Evolutionary conservation across 352 stramenopile genomes (phyloP).

Genomic region (Elongisporangium anandrum): DNA sequence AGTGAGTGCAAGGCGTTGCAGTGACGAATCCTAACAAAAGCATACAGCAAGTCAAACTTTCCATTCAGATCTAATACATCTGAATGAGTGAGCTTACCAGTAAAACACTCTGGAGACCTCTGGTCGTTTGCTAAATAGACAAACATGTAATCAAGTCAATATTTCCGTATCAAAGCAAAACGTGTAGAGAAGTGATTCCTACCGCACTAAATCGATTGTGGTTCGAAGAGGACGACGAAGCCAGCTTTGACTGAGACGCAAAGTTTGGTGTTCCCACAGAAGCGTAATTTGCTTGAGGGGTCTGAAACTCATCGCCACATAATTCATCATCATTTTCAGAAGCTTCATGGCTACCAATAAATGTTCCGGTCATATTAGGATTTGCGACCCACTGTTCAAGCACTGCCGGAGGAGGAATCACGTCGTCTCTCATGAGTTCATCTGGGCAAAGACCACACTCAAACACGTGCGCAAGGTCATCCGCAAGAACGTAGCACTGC

Average conservation of each 20-base stretch:
- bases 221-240: background rate
- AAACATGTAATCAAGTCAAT: background rate
- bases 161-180: background rate
- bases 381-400: slow-evolving; percentile 37
- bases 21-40: slow-evolving; percentile 45
- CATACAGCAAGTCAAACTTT: background rate
- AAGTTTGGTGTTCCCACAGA: slow-evolving; percentile 41
- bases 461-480: slow-evolving; percentile 69
- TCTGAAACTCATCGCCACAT: slow-evolving; percentile 32
- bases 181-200: too few relatives aligned
- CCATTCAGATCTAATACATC: too few relatives aligned
- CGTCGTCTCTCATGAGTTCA: slow-evolving; percentile 36
- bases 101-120: background rate
- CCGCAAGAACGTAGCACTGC: slow-evolving; percentile 83
- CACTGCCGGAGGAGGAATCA: slow-evolving; percentile 17
- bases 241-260: background rate
- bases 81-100: too few relatives aligned
- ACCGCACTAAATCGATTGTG: background rate
- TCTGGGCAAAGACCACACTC: slow-evolving; percentile 51
- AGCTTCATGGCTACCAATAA: slow-evolving; percentile 29
- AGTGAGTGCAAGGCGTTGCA: slow-evolving; percentile 51
- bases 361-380: slow-evolving; percentile 48
- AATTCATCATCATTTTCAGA: slow-evolving; percentile 18
- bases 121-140: background rate
- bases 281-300: slow-evolving; percentile 24